Evolutionary conservation across 2,329 filamentous ascomycete species (phyloP).

Genomic region (Knoxdaviesia proteae): DNA sequence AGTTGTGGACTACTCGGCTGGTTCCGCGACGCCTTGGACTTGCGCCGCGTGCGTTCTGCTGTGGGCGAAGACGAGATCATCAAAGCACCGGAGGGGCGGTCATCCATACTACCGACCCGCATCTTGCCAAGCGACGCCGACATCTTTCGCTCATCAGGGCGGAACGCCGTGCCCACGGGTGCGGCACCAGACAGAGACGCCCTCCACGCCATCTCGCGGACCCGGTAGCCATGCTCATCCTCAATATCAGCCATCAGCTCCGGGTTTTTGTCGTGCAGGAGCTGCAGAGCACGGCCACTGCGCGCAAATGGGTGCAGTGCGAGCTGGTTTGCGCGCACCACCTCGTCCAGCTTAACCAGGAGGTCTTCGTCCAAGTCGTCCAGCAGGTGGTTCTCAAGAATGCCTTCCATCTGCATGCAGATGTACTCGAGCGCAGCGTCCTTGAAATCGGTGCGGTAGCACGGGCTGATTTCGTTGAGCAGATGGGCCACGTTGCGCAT

Average conservation of each 20-base stretch:
- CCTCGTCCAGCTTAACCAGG: constrained; percentile 57
- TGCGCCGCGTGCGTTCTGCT: constrained; percentile 23
- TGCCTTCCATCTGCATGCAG: constrained; percentile 72
- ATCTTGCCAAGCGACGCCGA: no score
- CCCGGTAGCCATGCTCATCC: constrained; percentile 45
- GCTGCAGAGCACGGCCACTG: constrained; percentile 34
- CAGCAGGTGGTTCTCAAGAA: constrained; percentile 76
- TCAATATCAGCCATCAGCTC: constrained; percentile 43
- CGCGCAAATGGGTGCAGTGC: constrained; percentile 57
- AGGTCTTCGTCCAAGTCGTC: constrained; percentile 72
- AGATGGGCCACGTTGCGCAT: constrained; percentile 70
- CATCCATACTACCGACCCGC: constrained; percentile 43
- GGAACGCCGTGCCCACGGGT: no score
- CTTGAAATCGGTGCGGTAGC: constrained; percentile 69
- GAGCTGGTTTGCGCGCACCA: constrained; percentile 67
- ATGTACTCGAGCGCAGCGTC: constrained; percentile 76
- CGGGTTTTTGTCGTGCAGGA: constrained; percentile 44
- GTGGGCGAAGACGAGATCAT: constrained; percentile 16
- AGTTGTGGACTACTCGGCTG: constrained; percentile 45
- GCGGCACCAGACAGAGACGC: constrained; percentile 17
- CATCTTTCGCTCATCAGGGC: no score
- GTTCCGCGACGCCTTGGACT: constrained; percentile 24
- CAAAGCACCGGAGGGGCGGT: constrained; percentile 13
- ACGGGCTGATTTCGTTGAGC: constrained; percentile 70
- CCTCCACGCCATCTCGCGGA: constrained; percentile 59